Base-by-base conservation (phyloP, 768 basidiomycete genomes). In the Lactifluus subvellereus region DNA sequence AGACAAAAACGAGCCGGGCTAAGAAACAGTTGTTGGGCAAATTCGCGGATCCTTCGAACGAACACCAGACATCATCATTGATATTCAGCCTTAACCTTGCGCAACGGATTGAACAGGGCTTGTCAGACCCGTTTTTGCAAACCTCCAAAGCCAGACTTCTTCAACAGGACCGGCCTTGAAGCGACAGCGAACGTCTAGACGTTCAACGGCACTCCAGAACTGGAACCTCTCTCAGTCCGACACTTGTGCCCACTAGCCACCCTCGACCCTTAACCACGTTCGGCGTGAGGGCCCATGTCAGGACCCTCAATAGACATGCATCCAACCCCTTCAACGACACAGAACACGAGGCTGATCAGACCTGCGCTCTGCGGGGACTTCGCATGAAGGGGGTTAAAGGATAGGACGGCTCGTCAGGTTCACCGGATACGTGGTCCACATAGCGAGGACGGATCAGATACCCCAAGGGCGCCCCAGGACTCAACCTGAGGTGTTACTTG, bases 1-100 rank as follows among this genome's bases (percentile, higher is more conserved):
- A 69, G 58, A 65, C 61, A 66, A 63, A 64, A 62, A 67, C 67
- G 67, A 67, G 60, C 65, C 65, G 33, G 51, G 62, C 62, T 51
- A 63, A 54, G 55, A 63, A 53, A 62, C 30, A 48, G 38, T 64
- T 56, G 57, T 53, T 51, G 68, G 47, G 63, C 61, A 68, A 68
- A 66, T 54, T 56, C 54, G 59, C 52, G 63, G 51, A 57, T 45
- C 35, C 62, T 55, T 64, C 47, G 52, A 53, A 64, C 59, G 58
- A 64, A 40, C 52, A 40, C 49, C 42, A 54, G 51, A 65, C 54
- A 65, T 51, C 63, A 55, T 56, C 50, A 55, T 60, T 50, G 57
- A 51, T 51, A 53, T 65, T 64, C 63, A 59, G 62, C 57, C 58
- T 56, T 60, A 50, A 54, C 57, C 53, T 64, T 64, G 63, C 52